Evolutionary conservation across 805 yeast genomes (phyloP), one percentile per base, ranked within the genome.

Genomic region (Cyberlindnera saturnus): DNA sequence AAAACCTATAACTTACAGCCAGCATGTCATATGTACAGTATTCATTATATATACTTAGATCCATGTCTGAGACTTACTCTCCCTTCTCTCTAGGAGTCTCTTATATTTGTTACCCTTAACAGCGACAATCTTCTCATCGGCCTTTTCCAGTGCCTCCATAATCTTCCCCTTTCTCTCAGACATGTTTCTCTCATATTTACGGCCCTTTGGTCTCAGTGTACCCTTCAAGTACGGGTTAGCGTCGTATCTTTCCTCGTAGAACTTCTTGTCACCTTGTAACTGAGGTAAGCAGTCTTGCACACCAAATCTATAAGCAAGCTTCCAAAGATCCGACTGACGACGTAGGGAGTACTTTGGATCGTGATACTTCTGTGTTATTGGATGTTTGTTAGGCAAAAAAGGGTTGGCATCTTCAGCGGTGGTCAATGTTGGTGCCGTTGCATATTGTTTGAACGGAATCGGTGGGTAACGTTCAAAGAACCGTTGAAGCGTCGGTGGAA

Each of bases 391-490:
- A 19, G 95, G 82, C 43, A 87, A 63, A 63, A 90, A 90, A 41
- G 97, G 97, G 64, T 90, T 90, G 53, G 89, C 85, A 47, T 77
- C 75, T 18, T 76, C 73, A 39, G 88, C 90, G 39, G 66, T 67
- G 18, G 86, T 80, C 26, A 77, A 66, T 2, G 86, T 76, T 40
- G 95, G 84, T 48, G 71, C 73, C 3, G 71, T 65, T 5, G 86
- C 70, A 62, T 88, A 90, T 51, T 73, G 61, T 16, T 75, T 74
- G 64, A 78, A 79, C n/a, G 89, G 91, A 18, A 82, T 67, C 8
- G 96, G 96, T 29, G 97, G 97, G 59, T 79, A 86, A 61, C 78
- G 82, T 39, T 77, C 71, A 67, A 90, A 89, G 64, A 89, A 90
- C 50, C 67, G 75, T 60, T 79, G 83, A 30, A 89, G 72, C 59